These are phyloP conservation scores for Endocalyx cinctus DNA, from an alignment of 2,329 filamentous ascomycete genomes.

Conservation along the genomic window DNA sequence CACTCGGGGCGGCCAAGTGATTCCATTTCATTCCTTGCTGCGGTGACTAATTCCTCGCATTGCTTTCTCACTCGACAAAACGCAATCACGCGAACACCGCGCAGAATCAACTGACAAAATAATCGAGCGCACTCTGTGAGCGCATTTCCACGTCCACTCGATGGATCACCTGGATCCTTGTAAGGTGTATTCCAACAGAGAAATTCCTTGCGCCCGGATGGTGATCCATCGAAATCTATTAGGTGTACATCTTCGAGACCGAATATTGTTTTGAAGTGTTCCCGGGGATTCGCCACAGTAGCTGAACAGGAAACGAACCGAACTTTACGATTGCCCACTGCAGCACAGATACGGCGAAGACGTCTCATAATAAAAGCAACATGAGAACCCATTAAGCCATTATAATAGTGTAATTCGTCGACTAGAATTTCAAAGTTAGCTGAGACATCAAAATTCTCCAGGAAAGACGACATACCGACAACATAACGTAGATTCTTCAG, in stretches of 20 bases:
- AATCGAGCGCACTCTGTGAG: slow-evolving; percentile 83
- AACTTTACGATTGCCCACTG: slow-evolving; percentile 78
- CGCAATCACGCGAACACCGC: slow-evolving; percentile 86
- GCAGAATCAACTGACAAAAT: slow-evolving; percentile 83
- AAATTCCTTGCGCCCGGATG: slow-evolving; percentile 89
- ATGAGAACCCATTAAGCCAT: slow-evolving; percentile 89
- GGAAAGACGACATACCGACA: slow-evolving; percentile 51
- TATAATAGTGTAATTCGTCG: slow-evolving; percentile 92
- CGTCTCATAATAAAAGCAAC: slow-evolving; percentile 93
- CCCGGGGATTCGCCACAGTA: slow-evolving; percentile 85
- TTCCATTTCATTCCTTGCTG: slow-evolving; percentile 73
- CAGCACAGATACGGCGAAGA: slow-evolving; percentile 80
- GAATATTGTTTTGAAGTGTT: slow-evolving; percentile 94
- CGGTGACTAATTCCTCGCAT: slow-evolving; percentile 78
- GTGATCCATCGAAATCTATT: slow-evolving; percentile 88
- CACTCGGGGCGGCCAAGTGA: slow-evolving; percentile 70
- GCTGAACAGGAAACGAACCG: slow-evolving; percentile 96
- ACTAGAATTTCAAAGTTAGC: slow-evolving; percentile 36
- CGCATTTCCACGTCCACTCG: slow-evolving; percentile 78
- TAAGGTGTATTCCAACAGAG: slow-evolving; percentile 97
- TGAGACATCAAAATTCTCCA: background rate
- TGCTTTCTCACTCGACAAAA: slow-evolving; percentile 86
- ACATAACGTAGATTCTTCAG: slow-evolving; percentile 87
- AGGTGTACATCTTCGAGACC: slow-evolving; percentile 76
- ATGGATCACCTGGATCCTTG: slow-evolving; percentile 81